Percentiles rank a stretch among this genome's conserved stretches.
Evolutionary conservation across 2,329 filamentous ascomycete species (phyloP).

Genomic region (Fonsecaea pugnacius): DNA sequence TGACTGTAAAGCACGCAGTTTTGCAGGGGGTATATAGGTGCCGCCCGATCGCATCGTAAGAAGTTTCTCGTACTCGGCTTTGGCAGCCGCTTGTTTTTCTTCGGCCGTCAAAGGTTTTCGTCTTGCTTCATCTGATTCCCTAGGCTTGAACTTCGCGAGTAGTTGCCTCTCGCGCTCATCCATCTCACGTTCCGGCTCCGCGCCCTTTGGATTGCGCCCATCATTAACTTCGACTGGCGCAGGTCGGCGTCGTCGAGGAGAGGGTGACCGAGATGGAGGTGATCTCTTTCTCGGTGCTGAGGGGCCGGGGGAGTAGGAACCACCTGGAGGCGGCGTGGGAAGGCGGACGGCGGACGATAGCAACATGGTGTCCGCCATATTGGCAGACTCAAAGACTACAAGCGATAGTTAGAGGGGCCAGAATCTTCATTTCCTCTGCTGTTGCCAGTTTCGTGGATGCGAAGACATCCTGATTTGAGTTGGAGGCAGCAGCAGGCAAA

Average conservation of each 20-base stretch:
- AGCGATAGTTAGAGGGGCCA: not conserved
- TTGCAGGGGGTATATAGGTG: slow-evolving; percentile 92
- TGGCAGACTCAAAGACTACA: not conserved
- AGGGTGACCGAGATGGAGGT: slow-evolving; percentile 59
- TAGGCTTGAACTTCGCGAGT: slow-evolving; percentile 58
- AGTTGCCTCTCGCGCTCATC: slow-evolving; percentile 57
- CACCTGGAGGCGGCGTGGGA: slow-evolving; percentile 59
- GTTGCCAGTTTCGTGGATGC: slow-evolving; percentile 4
- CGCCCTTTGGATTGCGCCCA: slow-evolving; percentile 36
- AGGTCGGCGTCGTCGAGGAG: slow-evolving; percentile 56
- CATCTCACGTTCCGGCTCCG: slow-evolving; percentile 55
- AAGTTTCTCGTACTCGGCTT: slow-evolving; percentile 91
- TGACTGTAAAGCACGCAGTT: slow-evolving; percentile 86
- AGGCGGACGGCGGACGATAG: slow-evolving; percentile 63
- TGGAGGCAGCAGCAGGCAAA: slow-evolving; percentile 10
- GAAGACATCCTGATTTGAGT: not conserved
- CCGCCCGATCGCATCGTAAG: slow-evolving; percentile 91
- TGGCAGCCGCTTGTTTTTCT: slow-evolving; percentile 83
- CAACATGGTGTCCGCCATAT: slow-evolving; percentile 51
- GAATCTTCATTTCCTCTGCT: not conserved
- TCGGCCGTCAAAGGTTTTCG: slow-evolving; percentile 69
- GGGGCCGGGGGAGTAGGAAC: slow-evolving; percentile 53
- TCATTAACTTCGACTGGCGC: slow-evolving; percentile 46
- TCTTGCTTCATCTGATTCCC: slow-evolving; percentile 52
- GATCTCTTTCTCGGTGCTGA: slow-evolving; percentile 62